Base-by-base conservation (phyloP, 495 filamentous ascomycete species). In the Mycothermus thermophilus region DNA sequence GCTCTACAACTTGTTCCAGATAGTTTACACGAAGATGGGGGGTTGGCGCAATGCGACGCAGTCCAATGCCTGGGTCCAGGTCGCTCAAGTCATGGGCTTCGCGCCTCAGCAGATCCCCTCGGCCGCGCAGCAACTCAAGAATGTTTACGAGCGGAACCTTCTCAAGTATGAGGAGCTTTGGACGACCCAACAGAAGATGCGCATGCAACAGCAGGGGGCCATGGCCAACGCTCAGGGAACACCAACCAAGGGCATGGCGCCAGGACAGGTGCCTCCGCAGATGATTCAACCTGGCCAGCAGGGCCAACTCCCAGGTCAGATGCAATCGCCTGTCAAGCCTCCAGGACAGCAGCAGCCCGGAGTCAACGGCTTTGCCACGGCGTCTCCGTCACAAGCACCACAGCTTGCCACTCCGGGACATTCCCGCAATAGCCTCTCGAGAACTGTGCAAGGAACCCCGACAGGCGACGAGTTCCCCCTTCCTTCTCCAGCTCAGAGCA, bases 31-130 rank as follows among this genome's bases (percentile, higher is more conserved):
- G 42, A 68, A 80, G 49, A 50, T 48, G 16, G 79, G 80, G 12
- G 90, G 90, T 2, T 93, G 79, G 24, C 78, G 75, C 52, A 79
- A 71, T 41, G 67, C 93, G 5, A 75, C 71, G 0, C 61, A 62
- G 15, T 64, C 64, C 13, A 78, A 80, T 38, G 59, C 64, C 41
- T 96, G 88, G 88, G 64, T 67, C 6, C 68, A 71, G 15, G 62
- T 92, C 32, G 75, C 83, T 1, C 69, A 72, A 24, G 58, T 65
- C 17, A 58, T 95, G 35, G 72, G 77, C 10, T 78, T 86, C 34
- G 62, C 69, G 11, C 71, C 60, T 15, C 62, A 72, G 38, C 80
- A 86, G 44, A 63, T 74, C 35, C 79, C 73, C 2, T 61, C 62
- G 12, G 80, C 75, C 0, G 64, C 69, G 9, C 67, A 70, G 33